Evolutionary conservation across 1,284 basidiomycete genomes (phyloP), one percentile per base, ranked within the genome.

Genomic region (Coriolopsis trogii): DNA sequence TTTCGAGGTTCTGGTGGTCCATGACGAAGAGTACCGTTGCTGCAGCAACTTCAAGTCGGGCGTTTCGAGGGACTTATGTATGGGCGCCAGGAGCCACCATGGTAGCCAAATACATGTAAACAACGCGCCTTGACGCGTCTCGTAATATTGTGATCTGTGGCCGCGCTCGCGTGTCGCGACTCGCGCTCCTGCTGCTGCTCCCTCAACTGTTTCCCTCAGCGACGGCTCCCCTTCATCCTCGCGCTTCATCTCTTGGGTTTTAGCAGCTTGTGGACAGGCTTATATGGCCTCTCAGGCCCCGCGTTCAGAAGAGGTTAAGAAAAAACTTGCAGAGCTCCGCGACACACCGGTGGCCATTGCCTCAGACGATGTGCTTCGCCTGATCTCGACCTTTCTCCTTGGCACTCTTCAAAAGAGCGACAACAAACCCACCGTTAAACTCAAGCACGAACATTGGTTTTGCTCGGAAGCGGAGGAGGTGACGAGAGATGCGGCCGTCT

Each of bases 401-500:
- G 63, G 63, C 0, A 46, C 50, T n/a, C 43, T 55, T 26, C 47
- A 39, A 23, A 47, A 38, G 21, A 42, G 48, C 2, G 33, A 53
- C 6, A 41, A 42, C 21, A n/a, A 24, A 7, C 9, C 39, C 3
- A 42, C 42, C 3, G 16, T 37, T 29, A 13, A 44, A 21, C 46
- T 33, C 4, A 41, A 36, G 10, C 42, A 53, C 42, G 54, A 55
- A 39, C 89, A 92, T 61, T 91, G 89, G 89, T 91, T 87, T 63
- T 92, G 89, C 64, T 65, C 70, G 36, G 73, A 74, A 33, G 86
- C 85, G 2, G 70, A 78, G 43, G 61, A 72, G 16, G 69, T 80
- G 31, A 79, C 79, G 0, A 65, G 76, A 6, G 83, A 79, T 46
- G 81, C 85, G 1, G 90, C 93, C 0, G 85, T 82, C 0, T 95